These are phyloP conservation scores for Eragrostis curvula DNA, from an alignment of 176 grass and related monocot genomes.

Conservation along the genomic window DNA sequence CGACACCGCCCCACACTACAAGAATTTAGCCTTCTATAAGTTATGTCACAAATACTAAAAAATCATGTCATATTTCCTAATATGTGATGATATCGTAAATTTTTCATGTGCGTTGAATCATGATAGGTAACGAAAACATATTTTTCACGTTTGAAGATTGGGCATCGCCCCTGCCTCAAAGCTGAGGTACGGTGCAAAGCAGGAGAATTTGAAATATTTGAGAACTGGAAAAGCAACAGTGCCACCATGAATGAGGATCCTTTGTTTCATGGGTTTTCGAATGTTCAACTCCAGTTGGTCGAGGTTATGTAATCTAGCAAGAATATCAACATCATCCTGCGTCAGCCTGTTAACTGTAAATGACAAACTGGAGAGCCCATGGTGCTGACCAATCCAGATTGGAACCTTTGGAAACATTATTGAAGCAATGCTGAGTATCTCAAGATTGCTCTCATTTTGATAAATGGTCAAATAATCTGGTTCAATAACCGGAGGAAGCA, in stretches of 20 bases:
- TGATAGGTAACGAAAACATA: too few relatives aligned
- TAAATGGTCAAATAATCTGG: background rate
- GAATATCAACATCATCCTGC: background rate
- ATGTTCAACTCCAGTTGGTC: background rate
- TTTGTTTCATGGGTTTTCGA: background rate
- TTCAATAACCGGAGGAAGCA: background rate
- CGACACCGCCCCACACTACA: too few relatives aligned
- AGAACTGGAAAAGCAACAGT: background rate
- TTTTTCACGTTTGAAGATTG: background rate
- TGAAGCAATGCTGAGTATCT: background rate
- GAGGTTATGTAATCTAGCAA: background rate
- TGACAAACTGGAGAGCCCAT: background rate
- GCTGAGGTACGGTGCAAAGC: background rate
- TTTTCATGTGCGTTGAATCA: too few relatives aligned
- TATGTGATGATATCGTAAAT: too few relatives aligned
- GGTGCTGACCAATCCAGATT: background rate
- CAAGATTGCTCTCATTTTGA: background rate
- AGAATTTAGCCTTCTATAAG: too few relatives aligned
- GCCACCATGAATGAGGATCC: background rate
- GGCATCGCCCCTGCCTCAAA: background rate
- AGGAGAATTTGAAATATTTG: background rate
- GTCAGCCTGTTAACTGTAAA: background rate
- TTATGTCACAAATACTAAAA: too few relatives aligned
- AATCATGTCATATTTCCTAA: too few relatives aligned
- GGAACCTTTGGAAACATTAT: background rate